Percentiles rank a stretch among this genome's conserved stretches.
phyloP scores from a whole-genome alignment of 2,329 filamentous ascomycete species.

The Microascus cirrosus region DNA sequence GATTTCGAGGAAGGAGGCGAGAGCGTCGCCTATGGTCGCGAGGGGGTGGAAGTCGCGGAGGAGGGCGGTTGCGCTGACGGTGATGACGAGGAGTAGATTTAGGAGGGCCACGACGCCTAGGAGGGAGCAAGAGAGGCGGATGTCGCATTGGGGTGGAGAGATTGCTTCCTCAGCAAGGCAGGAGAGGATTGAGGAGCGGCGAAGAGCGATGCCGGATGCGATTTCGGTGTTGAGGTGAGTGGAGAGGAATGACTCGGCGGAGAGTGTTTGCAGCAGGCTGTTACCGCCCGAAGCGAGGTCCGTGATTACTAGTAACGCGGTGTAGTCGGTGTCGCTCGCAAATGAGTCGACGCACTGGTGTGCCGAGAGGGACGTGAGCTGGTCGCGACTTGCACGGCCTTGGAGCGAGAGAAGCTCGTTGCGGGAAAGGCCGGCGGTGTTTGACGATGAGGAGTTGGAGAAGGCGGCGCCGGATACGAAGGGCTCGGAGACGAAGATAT shows the following conservation, averaged over 20 bases:
- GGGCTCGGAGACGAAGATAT: slow-evolving; percentile 21
- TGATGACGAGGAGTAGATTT: slow-evolving; percentile 25
- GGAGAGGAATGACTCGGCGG: slow-evolving; percentile 13
- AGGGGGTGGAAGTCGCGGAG: slow-evolving; percentile 27
- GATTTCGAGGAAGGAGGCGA: slow-evolving; percentile 35
- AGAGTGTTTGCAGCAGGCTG: slow-evolving; percentile 21
- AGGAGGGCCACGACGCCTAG: slow-evolving; percentile 30
- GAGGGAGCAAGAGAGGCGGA: slow-evolving; percentile 30
- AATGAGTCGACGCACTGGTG: slow-evolving; percentile 17
- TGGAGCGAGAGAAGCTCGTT: slow-evolving; percentile 23
- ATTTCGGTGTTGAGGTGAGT: background rate
- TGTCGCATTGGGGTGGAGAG: slow-evolving; percentile 19
- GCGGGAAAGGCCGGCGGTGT: slow-evolving; percentile 20
- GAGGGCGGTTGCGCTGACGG: slow-evolving; percentile 20
- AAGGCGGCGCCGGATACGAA: slow-evolving; percentile 25
- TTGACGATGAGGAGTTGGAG: slow-evolving; percentile 20
- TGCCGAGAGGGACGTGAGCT: slow-evolving; percentile 19
- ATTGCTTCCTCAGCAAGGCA: slow-evolving; percentile 18
- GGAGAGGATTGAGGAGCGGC: slow-evolving; percentile 12
- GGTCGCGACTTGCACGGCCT: slow-evolving; percentile 15
- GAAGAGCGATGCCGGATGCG: background rate
- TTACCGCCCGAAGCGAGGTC: background rate
- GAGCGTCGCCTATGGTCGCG: slow-evolving; percentile 37
- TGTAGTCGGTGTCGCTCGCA: slow-evolving; percentile 19
- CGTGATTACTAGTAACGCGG: slow-evolving; percentile 20